phyloP scores from a whole-genome alignment of 495 filamentous ascomycete genomes.

The Xylaria intraflava region DNA sequence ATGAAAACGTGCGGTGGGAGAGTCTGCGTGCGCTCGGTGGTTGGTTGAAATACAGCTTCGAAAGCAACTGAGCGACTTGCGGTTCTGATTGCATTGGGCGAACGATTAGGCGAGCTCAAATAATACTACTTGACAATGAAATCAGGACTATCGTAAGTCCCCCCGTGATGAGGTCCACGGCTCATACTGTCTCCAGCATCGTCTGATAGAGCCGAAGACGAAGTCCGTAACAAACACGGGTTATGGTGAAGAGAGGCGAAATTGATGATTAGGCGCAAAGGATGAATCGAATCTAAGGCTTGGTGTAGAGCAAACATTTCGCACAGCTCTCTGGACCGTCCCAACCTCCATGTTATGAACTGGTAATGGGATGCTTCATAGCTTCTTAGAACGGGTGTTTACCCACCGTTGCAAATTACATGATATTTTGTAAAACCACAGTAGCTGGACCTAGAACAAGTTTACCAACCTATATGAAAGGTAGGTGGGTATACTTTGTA shows the following conservation, averaged over 20 bases:
- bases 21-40: slow-evolving; percentile 86
- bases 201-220: too few species aligned
- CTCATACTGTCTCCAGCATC: not conserved
- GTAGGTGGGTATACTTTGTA: too few species aligned
- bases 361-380: slow-evolving; percentile 5
- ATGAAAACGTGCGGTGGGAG: slow-evolving; percentile 92
- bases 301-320: not conserved
- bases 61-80: slow-evolving; percentile 37
- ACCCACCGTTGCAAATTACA: too few species aligned
- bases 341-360: not conserved
- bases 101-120: not conserved
- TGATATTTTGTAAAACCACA: too few species aligned
- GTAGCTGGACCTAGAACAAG: too few species aligned
- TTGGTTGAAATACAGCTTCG: slow-evolving; percentile 89
- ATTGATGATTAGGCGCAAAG: not conserved
- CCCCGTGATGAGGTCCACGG: too few species aligned
- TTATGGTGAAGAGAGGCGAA: not conserved
- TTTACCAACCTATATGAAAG: too few species aligned
- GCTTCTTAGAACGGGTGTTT: not conserved
- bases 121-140: not conserved
- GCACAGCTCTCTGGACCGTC: not conserved
- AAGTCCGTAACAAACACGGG: too few species aligned
- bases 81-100: not conserved
- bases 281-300: not conserved
- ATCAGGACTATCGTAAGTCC: not conserved